Conservation (phyloP, 768 basidiomycete genomes). For the Leccinellum rugosiceps region DNA sequence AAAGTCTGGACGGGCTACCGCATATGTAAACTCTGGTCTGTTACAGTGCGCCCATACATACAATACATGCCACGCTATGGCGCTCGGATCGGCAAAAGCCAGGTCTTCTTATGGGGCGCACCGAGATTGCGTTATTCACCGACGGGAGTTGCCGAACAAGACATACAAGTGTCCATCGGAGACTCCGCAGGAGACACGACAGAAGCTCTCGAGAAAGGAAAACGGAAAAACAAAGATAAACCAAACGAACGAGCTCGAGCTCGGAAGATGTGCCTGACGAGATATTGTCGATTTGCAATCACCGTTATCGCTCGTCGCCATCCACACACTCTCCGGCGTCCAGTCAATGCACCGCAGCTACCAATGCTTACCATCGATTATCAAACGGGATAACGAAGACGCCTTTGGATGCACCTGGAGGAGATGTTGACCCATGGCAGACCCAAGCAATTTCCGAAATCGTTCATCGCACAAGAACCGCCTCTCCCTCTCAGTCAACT, state of each 20-base stretch:
- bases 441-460: not conserved
- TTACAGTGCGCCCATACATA: not conserved
- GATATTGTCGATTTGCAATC: not conserved
- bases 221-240: not conserved
- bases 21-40: not conserved
- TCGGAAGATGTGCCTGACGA: not conserved
- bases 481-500: not conserved
- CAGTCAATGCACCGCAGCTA: not conserved
- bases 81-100: not conserved
- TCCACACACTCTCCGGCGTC: too few relatives aligned
- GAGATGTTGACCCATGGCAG: not conserved
- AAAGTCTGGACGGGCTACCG: not conserved
- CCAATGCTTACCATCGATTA: too few relatives aligned
- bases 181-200: not conserved
- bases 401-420: not conserved
- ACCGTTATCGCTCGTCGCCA: not conserved
- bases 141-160: not conserved
- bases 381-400: not conserved
- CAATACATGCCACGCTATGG: not conserved
- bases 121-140: not conserved
- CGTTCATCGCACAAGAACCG: not conserved
- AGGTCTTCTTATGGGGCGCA: not conserved
- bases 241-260: not conserved
- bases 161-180: not conserved
- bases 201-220: not conserved